Conservation (phyloP, 2,329 filamentous ascomycete species). For the Teratosphaeria gauchensis region DNA sequence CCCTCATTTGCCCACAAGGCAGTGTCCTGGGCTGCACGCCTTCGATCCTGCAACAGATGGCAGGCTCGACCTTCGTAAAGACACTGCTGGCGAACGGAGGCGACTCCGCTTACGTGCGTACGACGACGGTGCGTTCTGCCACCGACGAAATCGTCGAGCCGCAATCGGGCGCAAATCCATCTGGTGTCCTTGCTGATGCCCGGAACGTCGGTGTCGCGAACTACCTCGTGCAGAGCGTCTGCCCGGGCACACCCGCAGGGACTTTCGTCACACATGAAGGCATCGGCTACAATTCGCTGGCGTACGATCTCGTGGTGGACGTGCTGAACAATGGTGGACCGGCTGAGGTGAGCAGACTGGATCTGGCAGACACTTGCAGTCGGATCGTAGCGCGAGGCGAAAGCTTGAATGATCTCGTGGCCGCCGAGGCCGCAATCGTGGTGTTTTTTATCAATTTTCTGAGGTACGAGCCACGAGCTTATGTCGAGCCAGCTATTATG, state of each 20-base stretch:
- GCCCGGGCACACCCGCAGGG: background rate
- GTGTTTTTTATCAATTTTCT: background rate
- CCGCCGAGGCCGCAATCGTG: background rate
- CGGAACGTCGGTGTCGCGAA: background rate
- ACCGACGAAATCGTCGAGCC: background rate
- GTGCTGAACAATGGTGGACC: background rate
- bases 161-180: background rate
- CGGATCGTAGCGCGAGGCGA: background rate
- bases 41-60: background rate
- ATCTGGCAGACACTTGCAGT: background rate
- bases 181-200: background rate
- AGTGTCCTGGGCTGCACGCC: background rate
- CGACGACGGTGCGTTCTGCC: background rate
- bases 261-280: background rate
- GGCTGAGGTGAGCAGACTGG: background rate
- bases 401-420: background rate
- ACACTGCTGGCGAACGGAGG: background rate
- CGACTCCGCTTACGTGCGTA: background rate
- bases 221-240: background rate
- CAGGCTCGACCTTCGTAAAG: background rate
- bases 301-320: background rate
- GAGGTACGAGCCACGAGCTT: background rate
- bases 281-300: background rate
- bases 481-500: background rate
- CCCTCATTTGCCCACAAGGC: background rate